These are phyloP conservation scores for Pestalotiopsis sp. DNA, from an alignment of 2,329 filamentous ascomycete species.

Conservation along the genomic window DNA sequence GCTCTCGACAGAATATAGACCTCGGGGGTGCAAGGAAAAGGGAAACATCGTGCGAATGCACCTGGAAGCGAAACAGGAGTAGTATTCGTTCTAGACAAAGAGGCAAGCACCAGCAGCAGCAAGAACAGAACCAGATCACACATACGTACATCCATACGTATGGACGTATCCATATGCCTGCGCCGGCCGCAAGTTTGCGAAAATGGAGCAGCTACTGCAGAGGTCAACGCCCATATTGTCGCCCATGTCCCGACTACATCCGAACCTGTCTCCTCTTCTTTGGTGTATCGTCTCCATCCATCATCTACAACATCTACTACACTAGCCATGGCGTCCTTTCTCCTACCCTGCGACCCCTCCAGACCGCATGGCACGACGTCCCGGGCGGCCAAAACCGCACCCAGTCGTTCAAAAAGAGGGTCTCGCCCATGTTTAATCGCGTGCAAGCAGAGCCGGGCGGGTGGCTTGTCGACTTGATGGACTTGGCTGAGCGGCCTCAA, in stretches of 20 bases:
- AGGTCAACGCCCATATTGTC: constrained; percentile 7
- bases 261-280: background rate
- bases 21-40: background rate
- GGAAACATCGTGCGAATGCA: background rate
- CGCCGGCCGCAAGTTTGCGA: constrained; percentile 2
- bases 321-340: background rate
- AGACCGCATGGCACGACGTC: background rate
- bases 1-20: background rate
- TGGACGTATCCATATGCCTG: background rate
- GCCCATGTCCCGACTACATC: constrained; percentile 6
- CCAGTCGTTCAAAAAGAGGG: background rate
- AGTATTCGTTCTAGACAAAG: background rate
- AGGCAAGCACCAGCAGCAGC: background rate
- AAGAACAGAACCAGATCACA: background rate
- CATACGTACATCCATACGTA: background rate
- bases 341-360: background rate
- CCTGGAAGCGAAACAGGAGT: background rate
- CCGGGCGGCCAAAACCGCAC: background rate
- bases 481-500: background rate
- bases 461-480: background rate
- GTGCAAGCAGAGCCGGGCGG: background rate
- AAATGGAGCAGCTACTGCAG: constrained; percentile 11
- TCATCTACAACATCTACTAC: too few relatives aligned
- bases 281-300: background rate
- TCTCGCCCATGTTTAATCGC: background rate